A percentile compares a stretch with the other conserved stretches of the same genome.
Evolutionary conservation across 2,329 filamentous ascomycete genomes (phyloP).

Genomic region (Neonectria coccinea): DNA sequence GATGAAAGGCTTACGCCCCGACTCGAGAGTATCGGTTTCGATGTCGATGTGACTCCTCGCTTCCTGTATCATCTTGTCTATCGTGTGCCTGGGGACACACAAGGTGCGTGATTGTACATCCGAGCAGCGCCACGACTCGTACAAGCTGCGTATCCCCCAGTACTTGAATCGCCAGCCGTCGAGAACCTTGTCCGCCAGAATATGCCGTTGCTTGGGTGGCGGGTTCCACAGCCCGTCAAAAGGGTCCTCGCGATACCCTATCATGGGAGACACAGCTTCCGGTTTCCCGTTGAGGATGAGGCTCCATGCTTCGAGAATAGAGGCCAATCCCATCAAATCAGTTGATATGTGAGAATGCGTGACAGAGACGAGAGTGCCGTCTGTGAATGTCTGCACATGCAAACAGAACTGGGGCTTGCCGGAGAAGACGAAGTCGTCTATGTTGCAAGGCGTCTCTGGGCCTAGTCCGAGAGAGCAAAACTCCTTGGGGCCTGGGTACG

Average conservation of each 20-base stretch:
- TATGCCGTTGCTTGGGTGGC: not conserved
- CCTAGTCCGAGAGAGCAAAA: constrained; percentile 25
- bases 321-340: constrained; percentile 25
- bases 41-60: too few species aligned
- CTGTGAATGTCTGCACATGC: constrained; percentile 26
- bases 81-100: too few species aligned
- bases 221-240: constrained; percentile 4
- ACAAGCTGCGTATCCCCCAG: constrained; percentile 21
- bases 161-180: constrained; percentile 22
- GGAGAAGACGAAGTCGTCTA: constrained; percentile 19
- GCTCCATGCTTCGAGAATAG: constrained; percentile 29
- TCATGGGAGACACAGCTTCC: constrained; percentile 10
- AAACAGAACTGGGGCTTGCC: constrained; percentile 29
- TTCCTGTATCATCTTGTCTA: too few species aligned
- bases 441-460: constrained; percentile 16
- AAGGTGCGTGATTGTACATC: too few species aligned
- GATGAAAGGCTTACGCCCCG: too few species aligned
- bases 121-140: constrained; percentile 20
- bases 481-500: constrained; percentile 21
- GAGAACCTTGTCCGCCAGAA: constrained; percentile 22
- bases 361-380: constrained; percentile 29
- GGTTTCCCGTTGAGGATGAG: constrained; percentile 15
- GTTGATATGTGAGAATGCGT: constrained; percentile 24
- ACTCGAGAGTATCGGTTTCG: too few species aligned
- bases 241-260: constrained; percentile 19